Percentiles rank a stretch among this genome's conserved stretches.
phyloP scores from a whole-genome alignment of 345 rosid species.

The Boechera retrofracta region DNA sequence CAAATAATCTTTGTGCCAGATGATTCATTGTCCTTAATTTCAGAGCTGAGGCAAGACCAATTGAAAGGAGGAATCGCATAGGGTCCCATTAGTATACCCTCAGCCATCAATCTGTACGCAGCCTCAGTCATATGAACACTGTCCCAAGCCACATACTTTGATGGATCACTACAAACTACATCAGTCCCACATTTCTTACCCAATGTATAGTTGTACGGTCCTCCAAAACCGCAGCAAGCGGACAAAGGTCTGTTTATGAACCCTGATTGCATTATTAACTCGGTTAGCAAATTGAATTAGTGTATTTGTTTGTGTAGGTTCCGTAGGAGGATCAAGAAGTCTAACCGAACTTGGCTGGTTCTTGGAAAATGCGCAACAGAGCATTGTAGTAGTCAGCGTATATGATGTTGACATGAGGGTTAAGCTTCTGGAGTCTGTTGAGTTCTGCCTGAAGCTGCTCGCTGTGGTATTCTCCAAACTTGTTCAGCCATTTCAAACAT shows the following conservation, averaged over 20 bases:
- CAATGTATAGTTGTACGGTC: slow-evolving; percentile 46
- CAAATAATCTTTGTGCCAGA: not conserved
- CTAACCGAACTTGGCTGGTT: slow-evolving; percentile 52
- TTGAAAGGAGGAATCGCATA: slow-evolving; percentile 33
- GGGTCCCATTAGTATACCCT: slow-evolving; percentile 39
- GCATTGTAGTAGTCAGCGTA: slow-evolving; percentile 54
- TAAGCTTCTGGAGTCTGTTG: slow-evolving; percentile 22
- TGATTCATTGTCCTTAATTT: slow-evolving; percentile 3
- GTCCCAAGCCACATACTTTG: slow-evolving; percentile 52
- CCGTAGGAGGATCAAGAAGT: not conserved
- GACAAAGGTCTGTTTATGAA: slow-evolving; percentile 32
- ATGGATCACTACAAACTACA: slow-evolving; percentile 47
- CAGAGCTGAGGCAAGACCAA: slow-evolving; percentile 36
- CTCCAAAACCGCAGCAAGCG: slow-evolving; percentile 54
- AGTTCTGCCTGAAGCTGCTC: slow-evolving; percentile 47
- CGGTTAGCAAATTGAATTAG: not conserved
- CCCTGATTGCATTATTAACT: slow-evolving; percentile 34
- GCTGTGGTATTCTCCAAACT: slow-evolving; percentile 48
- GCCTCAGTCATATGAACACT: slow-evolving; percentile 49
- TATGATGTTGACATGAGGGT: slow-evolving; percentile 50
- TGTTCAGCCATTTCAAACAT: slow-evolving; percentile 54
- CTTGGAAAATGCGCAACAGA: slow-evolving; percentile 21
- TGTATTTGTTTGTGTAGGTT: not conserved
- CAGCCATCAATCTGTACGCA: slow-evolving; percentile 34
- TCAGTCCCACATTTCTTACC: slow-evolving; percentile 32